Conservation (phyloP, 768 basidiomycete species). For the Termitomyces sp. region DNA sequence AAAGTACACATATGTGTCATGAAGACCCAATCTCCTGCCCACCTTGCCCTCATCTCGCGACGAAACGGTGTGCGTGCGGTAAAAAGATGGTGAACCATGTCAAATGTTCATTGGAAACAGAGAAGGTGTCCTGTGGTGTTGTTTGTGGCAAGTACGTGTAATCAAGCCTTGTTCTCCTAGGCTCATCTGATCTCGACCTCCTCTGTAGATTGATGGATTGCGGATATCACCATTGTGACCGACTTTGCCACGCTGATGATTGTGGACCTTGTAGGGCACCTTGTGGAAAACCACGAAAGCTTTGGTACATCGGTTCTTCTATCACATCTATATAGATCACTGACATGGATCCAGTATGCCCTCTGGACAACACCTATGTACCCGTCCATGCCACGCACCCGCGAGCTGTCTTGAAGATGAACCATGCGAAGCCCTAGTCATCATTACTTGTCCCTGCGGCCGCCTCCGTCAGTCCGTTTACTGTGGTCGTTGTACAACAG, state of each 20-base stretch:
- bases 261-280: slow-evolving; percentile 74
- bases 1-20: slow-evolving; percentile 78
- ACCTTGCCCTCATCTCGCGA: slow-evolving; percentile 78
- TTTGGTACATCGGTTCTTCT: slow-evolving; percentile 47
- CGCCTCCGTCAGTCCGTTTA: slow-evolving; percentile 67
- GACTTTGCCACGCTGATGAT: slow-evolving; percentile 74
- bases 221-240: slow-evolving; percentile 86
- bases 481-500: slow-evolving; percentile 59
- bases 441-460: slow-evolving; percentile 77
- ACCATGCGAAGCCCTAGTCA: slow-evolving; percentile 66
- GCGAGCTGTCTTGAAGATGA: slow-evolving; percentile 75
- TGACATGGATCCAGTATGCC: slow-evolving; percentile 44
- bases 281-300: slow-evolving; percentile 84
- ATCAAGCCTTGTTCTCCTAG: background rate
- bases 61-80: slow-evolving; percentile 83
- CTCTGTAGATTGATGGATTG: slow-evolving; percentile 60
- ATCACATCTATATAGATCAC: background rate
- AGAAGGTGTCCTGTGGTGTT: slow-evolving; percentile 82
- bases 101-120: slow-evolving; percentile 70
- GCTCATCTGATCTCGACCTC: background rate
- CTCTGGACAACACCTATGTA: slow-evolving; percentile 63
- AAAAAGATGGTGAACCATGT: slow-evolving; percentile 78
- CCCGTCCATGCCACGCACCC: slow-evolving; percentile 82
- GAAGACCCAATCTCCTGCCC: slow-evolving; percentile 68
- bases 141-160: slow-evolving; percentile 66